phyloP scores from a whole-genome alignment of 495 filamentous ascomycete species.

The Friedmanniomyces endolithicus region DNA sequence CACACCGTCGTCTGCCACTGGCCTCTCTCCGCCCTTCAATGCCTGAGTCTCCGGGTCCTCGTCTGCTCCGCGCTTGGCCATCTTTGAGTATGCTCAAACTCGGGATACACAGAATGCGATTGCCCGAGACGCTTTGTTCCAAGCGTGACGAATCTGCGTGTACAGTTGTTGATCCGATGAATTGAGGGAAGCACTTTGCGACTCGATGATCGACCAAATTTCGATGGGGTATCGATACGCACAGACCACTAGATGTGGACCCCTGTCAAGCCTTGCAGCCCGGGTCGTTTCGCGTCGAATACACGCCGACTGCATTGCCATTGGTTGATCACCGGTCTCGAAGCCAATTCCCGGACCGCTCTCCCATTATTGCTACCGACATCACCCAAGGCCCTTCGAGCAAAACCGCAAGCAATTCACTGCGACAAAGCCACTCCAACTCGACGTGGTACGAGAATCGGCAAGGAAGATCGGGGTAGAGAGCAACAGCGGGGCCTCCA shows the following conservation, averaged over 20 bases:
- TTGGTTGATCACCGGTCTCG: conserved; percentile 4
- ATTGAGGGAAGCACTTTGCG: background rate
- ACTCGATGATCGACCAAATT: background rate
- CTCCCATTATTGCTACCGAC: background rate
- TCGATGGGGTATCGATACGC: too few species aligned
- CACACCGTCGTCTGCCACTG: conserved; percentile 24
- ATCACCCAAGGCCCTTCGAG: background rate
- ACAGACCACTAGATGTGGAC: too few species aligned
- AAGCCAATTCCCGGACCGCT: background rate
- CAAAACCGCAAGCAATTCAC: background rate
- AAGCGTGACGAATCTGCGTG: conserved; percentile 8
- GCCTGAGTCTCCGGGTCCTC: conserved; percentile 20
- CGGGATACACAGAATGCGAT: conserved; percentile 14
- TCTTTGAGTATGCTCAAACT: conserved; percentile 8
- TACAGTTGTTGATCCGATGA: background rate
- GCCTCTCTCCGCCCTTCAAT: conserved; percentile 34
- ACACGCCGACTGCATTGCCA: background rate
- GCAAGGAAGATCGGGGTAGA: background rate
- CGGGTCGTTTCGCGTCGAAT: background rate
- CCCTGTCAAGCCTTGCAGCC: background rate
- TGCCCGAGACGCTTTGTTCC: conserved; percentile 12
- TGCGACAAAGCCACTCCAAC: background rate
- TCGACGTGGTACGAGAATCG: background rate
- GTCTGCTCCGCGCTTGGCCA: conserved; percentile 37
- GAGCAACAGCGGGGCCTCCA: background rate